Percentiles rank a stretch among this genome's conserved stretches.
Conservation (phyloP, 306 rosid genomes). For the Cicer cuneatum region DNA sequence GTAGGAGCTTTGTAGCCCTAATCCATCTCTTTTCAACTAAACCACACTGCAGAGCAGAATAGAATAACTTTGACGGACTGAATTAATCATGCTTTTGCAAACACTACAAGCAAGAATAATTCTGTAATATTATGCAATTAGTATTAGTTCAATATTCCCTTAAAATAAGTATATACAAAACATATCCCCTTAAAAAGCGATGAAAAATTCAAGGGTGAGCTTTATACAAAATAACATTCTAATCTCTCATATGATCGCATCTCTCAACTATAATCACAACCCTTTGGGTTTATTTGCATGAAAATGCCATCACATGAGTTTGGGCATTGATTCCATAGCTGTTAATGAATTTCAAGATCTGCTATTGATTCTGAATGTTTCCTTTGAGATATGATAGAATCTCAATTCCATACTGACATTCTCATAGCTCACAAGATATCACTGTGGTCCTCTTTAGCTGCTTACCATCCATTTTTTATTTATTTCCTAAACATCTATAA, state of each 20-base stretch:
- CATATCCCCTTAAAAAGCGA: neutral
- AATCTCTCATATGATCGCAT: neutral
- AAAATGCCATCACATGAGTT: neutral
- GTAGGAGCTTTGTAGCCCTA: neutral
- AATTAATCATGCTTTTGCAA: neutral
- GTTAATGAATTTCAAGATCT: neutral
- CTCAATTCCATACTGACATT: neutral
- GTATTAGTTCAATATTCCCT: neutral
- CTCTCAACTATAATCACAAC: slow-evolving; percentile 6
- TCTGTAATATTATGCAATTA: neutral
- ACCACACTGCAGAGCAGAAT: slow-evolving; percentile 6
- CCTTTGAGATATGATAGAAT: neutral
- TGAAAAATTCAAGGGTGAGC: neutral
- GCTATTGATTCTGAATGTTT: slow-evolving; percentile 7
- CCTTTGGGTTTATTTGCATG: neutral
- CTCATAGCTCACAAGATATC: neutral
- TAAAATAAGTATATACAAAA: neutral
- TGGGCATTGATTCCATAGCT: neutral
- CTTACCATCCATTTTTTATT: neutral
- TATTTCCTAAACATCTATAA: neutral
- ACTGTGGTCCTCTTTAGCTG: neutral
- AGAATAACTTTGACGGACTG: neutral
- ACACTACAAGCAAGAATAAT: neutral
- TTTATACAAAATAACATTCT: neutral
- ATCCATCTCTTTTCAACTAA: neutral